phyloP scores from a whole-genome alignment of 2,329 filamentous ascomycete species.

The Colletotrichum camelliae region DNA sequence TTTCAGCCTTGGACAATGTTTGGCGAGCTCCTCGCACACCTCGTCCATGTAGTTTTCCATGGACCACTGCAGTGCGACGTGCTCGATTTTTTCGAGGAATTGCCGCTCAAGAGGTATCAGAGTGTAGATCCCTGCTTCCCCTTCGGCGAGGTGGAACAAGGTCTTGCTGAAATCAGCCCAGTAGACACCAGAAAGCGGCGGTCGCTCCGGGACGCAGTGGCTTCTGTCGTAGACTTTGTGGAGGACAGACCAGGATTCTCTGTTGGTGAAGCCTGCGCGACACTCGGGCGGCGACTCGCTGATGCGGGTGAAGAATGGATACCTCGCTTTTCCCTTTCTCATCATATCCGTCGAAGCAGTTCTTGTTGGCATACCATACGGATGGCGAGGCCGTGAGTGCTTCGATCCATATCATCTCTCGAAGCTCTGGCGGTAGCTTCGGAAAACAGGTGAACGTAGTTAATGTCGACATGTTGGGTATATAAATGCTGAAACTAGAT shows the following conservation, averaged over 20 bases:
- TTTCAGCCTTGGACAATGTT: not conserved
- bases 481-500: not conserved
- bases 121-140: not conserved
- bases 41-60: too few species aligned
- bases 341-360: not conserved
- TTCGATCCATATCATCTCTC: not conserved
- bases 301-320: not conserved
- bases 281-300: not conserved
- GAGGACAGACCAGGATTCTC: not conserved
- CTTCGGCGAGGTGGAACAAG: not conserved
- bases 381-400: not conserved
- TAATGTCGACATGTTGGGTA: not conserved
- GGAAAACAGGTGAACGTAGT: not conserved
- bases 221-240: fast-evolving
- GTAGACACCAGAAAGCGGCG: fast-evolving
- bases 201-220: fast-evolving
- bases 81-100: not conserved
- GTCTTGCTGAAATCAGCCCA: fast-evolving
- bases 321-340: not conserved
- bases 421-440: not conserved
- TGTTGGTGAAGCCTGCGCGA: not conserved
- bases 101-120: fast-evolving
- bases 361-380: not conserved
- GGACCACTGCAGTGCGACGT: not conserved
- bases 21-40: not conserved